phyloP scores from a whole-genome alignment of 2,329 filamentous ascomycete species.

The Ustulina deusta region DNA sequence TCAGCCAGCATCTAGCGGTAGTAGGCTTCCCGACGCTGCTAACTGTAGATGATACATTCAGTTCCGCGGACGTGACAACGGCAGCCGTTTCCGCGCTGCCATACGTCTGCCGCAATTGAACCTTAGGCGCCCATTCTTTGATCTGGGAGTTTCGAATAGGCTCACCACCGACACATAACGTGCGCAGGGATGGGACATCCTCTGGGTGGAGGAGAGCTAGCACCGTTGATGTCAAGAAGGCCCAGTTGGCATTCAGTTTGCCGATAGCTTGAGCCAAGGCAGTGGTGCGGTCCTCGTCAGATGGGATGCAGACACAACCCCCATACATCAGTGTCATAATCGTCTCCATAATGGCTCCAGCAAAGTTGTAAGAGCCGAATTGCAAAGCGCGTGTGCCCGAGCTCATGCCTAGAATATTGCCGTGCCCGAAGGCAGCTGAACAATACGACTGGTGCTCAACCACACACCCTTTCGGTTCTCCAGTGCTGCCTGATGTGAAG shows the following conservation, averaged over 20 bases:
- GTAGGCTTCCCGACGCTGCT: slow-evolving; percentile 17
- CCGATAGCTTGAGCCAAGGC: slow-evolving; percentile 11
- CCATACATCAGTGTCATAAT: slow-evolving; percentile 54
- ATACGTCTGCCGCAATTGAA: slow-evolving; percentile 22
- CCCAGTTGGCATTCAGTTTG: slow-evolving; percentile 24
- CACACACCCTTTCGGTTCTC: slow-evolving; percentile 62
- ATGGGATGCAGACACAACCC: slow-evolving; percentile 55
- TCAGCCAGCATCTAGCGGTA: slow-evolving; percentile 32
- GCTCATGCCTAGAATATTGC: slow-evolving; percentile 22
- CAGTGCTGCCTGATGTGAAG: slow-evolving; percentile 63
- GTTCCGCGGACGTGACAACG: slow-evolving; percentile 20
- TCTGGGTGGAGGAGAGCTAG: slow-evolving; percentile 12
- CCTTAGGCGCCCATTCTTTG: slow-evolving; percentile 18
- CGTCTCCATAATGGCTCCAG: slow-evolving; percentile 54
- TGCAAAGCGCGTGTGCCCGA: slow-evolving; percentile 38
- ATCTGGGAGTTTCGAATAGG: slow-evolving; percentile 22
- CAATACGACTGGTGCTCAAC: slow-evolving; percentile 33
- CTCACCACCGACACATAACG: slow-evolving; percentile 28
- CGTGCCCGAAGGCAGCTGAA: slow-evolving; percentile 18
- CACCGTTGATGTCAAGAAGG: slow-evolving; percentile 27
- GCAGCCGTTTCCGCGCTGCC: slow-evolving; percentile 28
- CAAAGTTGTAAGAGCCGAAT: slow-evolving; percentile 53
- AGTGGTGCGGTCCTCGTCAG: slow-evolving; percentile 50
- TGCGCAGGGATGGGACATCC: slow-evolving; percentile 27
- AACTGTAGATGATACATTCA: slow-evolving; percentile 5